phyloP scores from a whole-genome alignment of 2,329 filamentous ascomycete species.

The Aspergillus uvarum region DNA sequence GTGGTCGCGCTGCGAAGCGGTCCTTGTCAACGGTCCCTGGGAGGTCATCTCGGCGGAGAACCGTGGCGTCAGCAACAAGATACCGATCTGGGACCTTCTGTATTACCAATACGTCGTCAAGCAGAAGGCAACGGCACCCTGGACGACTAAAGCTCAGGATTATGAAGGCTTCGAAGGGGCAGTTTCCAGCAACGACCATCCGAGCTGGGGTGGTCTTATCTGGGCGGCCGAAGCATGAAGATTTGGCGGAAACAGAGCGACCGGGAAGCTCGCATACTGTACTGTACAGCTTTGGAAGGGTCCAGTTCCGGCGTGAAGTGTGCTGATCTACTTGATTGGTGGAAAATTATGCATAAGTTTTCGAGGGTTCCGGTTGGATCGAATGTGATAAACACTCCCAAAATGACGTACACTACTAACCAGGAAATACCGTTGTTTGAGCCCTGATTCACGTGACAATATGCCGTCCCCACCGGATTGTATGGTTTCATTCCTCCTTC shows the following conservation, averaged over 20 bases:
- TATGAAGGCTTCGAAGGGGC: slow-evolving; percentile 18
- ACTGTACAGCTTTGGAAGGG: too few relatives aligned
- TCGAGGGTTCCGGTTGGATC: too few relatives aligned
- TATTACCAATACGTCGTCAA: slow-evolving; percentile 38
- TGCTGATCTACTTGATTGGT: too few relatives aligned
- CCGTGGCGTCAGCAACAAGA: slow-evolving; percentile 18
- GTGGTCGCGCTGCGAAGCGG: slow-evolving; percentile 42
- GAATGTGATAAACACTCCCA: too few relatives aligned
- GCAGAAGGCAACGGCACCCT: slow-evolving; percentile 20
- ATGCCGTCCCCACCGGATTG: too few relatives aligned
- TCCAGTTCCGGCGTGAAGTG: too few relatives aligned
- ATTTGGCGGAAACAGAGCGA: neutral
- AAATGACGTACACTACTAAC: too few relatives aligned
- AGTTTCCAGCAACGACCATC: slow-evolving; percentile 19
- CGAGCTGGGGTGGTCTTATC: slow-evolving; percentile 35
- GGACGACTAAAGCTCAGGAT: slow-evolving; percentile 18
- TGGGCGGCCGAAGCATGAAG: slow-evolving; percentile 8
- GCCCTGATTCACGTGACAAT: too few relatives aligned
- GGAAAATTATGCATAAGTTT: too few relatives aligned
- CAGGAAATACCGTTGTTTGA: too few relatives aligned
- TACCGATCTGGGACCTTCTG: slow-evolving; percentile 23
- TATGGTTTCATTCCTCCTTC: too few relatives aligned
- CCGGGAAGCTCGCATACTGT: too few relatives aligned
- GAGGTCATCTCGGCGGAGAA: slow-evolving; percentile 23
- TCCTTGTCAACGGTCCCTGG: slow-evolving; percentile 44